Evolutionary conservation across 148 eudicot species (phyloP).

Genomic region (Amaranthus palmeri): DNA sequence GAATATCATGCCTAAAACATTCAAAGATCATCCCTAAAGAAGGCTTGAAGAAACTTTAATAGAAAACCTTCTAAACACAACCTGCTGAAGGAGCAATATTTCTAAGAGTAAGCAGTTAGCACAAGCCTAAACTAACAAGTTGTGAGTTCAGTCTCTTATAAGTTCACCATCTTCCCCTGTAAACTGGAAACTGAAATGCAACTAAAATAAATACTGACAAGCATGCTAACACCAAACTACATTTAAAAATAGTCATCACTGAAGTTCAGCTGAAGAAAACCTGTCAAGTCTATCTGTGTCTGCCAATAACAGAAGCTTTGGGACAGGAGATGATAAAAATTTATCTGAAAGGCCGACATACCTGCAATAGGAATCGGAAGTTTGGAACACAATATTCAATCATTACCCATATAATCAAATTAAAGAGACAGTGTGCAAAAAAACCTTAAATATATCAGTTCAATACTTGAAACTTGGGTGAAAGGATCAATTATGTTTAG

Average conservation of each 20-base stretch:
- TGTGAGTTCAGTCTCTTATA: no score
- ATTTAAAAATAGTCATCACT: not conserved
- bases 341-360: slow-evolving; percentile 94
- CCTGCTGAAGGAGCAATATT: no score
- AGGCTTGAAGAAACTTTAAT: no score
- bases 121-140: no score
- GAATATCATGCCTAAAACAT: no score
- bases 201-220: not conserved
- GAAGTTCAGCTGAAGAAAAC: slow-evolving; percentile 30
- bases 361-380: slow-evolving; percentile 48
- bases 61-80: no score
- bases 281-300: slow-evolving; percentile 98
- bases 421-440: not conserved
- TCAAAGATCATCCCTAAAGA: no score
- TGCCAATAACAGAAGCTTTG: slow-evolving; percentile 83
- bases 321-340: slow-evolving; percentile 65
- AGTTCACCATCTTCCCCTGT: no score
- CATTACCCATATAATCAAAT: not conserved
- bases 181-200: no score
- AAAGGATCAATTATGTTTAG: not conserved
- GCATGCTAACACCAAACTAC: not conserved
- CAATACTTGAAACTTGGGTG: not conserved
- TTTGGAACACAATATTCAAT: not conserved
- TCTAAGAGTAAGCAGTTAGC: no score
- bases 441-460: not conserved